Evolutionary conservation across 192 early-diverging fungal genomes (phyloP).

Genomic region (Coemansia sp.): DNA sequence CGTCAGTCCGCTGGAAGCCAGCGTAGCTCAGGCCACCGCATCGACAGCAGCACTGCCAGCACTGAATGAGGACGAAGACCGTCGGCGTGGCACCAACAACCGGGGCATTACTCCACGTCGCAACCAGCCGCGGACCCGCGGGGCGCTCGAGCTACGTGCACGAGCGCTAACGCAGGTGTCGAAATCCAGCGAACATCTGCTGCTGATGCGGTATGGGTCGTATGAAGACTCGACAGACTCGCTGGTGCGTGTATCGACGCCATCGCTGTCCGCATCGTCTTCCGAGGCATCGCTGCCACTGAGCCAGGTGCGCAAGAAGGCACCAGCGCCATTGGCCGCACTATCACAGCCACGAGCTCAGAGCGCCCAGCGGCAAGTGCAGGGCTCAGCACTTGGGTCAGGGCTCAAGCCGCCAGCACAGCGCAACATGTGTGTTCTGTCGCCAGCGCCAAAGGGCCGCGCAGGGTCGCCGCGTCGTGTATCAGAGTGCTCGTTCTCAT

Average conservation of each 20-base stretch:
- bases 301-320: slow-evolving; percentile 19
- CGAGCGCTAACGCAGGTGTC: slow-evolving; percentile 47
- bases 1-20: slow-evolving; percentile 27
- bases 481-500: slow-evolving; percentile 37
- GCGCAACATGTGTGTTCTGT: not conserved
- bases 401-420: slow-evolving; percentile 7
- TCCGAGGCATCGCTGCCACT: slow-evolving; percentile 51
- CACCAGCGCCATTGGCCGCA: slow-evolving; percentile 23
- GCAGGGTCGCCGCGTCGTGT: slow-evolving; percentile 22
- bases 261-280: slow-evolving; percentile 49
- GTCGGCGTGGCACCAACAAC: slow-evolving; percentile 1
- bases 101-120: slow-evolving; percentile 10
- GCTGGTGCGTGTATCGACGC: slow-evolving; percentile 45
- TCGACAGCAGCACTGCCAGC: slow-evolving; percentile 10
- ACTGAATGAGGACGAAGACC: not conserved
- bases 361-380: slow-evolving; percentile 16
- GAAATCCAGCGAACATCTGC: slow-evolving; percentile 30
- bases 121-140: slow-evolving; percentile 7
- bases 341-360: slow-evolving; percentile 10
- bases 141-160: slow-evolving; percentile 16
- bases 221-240: slow-evolving; percentile 49
- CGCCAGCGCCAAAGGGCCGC: slow-evolving; percentile 1
- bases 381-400: slow-evolving; percentile 9
- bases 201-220: slow-evolving; percentile 16
- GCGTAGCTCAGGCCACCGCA: slow-evolving; percentile 20